Percentiles rank a stretch among this genome's conserved stretches.
Evolutionary conservation across 208 protist species (phyloP).

Genomic region (Naegleria gruberi): DNA sequence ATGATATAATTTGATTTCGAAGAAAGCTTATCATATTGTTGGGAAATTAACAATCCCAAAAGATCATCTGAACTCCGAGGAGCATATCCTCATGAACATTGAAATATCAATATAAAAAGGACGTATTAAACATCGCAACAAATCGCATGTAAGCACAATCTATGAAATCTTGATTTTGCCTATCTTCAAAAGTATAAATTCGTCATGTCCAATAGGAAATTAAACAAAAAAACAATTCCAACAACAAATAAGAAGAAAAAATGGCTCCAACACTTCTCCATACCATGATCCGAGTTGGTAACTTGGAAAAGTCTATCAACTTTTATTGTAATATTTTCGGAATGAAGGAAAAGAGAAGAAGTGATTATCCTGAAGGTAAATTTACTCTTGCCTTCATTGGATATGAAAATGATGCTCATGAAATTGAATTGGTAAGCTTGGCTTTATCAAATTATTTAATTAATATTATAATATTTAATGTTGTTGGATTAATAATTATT

Average conservation of each 20-base stretch:
- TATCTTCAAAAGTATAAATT: too few relatives aligned
- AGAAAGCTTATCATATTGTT: too few relatives aligned
- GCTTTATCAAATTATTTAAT: not conserved
- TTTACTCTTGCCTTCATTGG: conserved; percentile 69
- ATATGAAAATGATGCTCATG: conserved; percentile 55
- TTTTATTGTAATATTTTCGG: conserved; percentile 66
- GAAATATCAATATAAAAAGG: too few relatives aligned
- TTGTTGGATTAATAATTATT: not conserved
- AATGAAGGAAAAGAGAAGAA: conserved; percentile 64
- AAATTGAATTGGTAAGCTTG: not conserved
- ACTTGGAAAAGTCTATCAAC: conserved; percentile 62
- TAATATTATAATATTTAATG: not conserved
- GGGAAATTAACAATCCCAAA: too few relatives aligned
- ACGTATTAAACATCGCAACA: too few relatives aligned
- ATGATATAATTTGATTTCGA: too few relatives aligned
- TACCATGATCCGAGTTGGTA: conserved; percentile 71
- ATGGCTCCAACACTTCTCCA: conserved; percentile 43
- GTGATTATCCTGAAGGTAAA: conserved; percentile 60
- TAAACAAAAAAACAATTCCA: too few relatives aligned
- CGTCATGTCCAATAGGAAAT: too few relatives aligned
- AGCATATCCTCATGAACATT: too few relatives aligned
- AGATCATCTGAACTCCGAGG: too few relatives aligned
- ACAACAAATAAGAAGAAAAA: not conserved
- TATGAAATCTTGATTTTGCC: too few relatives aligned
- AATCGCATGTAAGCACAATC: too few relatives aligned